phyloP scores from a whole-genome alignment of 2,329 filamentous ascomycete species.

The Xylaria polymorpha region DNA sequence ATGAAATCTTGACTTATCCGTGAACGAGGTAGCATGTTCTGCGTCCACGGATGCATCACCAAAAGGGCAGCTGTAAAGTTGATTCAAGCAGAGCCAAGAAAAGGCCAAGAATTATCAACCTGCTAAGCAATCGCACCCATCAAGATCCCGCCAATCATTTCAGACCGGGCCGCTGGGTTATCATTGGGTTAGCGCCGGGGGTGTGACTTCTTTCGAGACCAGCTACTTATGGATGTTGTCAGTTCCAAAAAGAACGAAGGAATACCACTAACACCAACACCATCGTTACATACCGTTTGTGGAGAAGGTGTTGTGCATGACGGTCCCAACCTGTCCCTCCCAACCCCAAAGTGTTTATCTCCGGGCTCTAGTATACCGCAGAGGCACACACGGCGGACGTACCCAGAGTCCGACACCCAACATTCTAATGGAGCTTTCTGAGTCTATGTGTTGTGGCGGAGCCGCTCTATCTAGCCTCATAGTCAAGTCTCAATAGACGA shows the following conservation, averaged over 20 bases:
- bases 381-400: constrained; percentile 4
- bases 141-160: constrained; percentile 28
- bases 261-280: constrained; percentile 5
- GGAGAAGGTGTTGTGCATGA: constrained; percentile 9
- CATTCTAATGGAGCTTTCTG: not conserved
- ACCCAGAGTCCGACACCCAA: not conserved
- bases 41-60: constrained; percentile 24
- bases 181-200: constrained; percentile 7
- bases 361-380: not conserved
- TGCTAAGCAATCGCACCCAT: constrained; percentile 5
- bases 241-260: not conserved
- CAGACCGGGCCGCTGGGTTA: constrained; percentile 10
- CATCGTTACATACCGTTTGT: not conserved
- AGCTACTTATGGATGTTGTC: not conserved
- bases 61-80: constrained; percentile 36
- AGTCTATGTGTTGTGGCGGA: not conserved
- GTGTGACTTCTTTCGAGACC: not conserved
- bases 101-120: constrained; percentile 23
- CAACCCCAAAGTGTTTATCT: constrained; percentile 2
- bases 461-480: not conserved
- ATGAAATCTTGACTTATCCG: constrained; percentile 25
- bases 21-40: constrained; percentile 1
- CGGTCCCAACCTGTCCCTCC: not conserved
- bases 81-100: constrained; percentile 36
- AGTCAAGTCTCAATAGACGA: constrained; percentile 1